Conservation (phyloP, 169 alveolate genomes). For the Plasmodium adleri region DNA sequence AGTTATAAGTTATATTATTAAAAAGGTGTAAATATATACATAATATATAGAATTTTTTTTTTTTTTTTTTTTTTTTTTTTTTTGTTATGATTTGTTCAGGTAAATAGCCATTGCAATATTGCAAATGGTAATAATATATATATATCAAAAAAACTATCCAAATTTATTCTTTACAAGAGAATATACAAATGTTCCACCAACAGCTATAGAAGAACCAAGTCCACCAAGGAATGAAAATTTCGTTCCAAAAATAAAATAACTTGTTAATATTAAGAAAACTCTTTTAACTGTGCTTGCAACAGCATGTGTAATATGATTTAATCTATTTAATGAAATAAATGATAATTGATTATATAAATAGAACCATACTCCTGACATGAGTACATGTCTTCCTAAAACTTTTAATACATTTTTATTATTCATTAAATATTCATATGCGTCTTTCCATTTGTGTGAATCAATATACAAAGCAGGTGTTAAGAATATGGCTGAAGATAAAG, state of each 20-base stretch:
- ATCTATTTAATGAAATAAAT: slow-evolving; percentile 81
- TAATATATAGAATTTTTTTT: not conserved
- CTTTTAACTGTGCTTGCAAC: slow-evolving; percentile 88
- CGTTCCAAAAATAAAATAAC: slow-evolving; percentile 80
- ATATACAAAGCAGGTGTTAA: slow-evolving; percentile 80
- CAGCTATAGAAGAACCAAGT: slow-evolving; percentile 86
- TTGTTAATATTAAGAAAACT: slow-evolving; percentile 78
- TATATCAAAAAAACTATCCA: slow-evolving; percentile 29
- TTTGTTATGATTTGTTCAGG: not conserved
- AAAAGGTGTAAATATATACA: no score
- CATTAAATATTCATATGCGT: slow-evolving; percentile 47
- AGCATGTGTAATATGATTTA: slow-evolving; percentile 86
- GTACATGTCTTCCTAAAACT: slow-evolving; percentile 74
- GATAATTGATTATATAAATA: slow-evolving; percentile 79
- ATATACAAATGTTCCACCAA: slow-evolving; percentile 84
- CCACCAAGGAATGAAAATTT: slow-evolving; percentile 82
- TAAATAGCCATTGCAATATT: not conserved
- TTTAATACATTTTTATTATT: slow-evolving; percentile 40
- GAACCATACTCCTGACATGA: slow-evolving; percentile 81
- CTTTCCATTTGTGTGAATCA: slow-evolving; percentile 72
- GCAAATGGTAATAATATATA: slow-evolving; percentile 4
- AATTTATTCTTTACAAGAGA: slow-evolving; percentile 78
- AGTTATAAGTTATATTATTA: no score
- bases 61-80: slow-evolving; percentile 4
- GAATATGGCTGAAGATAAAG: slow-evolving; percentile 79